Base-by-base conservation (phyloP, 495 filamentous ascomycete genomes). In the Darksidea phi region DNA sequence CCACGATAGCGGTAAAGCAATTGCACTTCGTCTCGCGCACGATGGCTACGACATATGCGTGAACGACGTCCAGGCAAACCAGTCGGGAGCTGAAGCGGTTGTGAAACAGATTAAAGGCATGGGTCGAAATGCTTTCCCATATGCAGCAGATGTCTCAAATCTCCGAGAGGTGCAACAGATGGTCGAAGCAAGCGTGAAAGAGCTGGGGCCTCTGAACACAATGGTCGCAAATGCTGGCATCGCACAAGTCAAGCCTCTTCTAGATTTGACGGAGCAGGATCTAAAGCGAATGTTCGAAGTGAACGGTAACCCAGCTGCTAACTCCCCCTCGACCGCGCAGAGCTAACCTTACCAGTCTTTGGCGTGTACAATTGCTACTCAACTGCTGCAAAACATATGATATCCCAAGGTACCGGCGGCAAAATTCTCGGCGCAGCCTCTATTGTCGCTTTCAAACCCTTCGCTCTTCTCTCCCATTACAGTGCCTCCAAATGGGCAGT, bases 141-240 rank as follows among this genome's bases (percentile, higher is more conserved):
- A 74, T 32, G 71, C 81, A 13, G 83, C 80, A 3, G 83, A 86
- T 60, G 81, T 86, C n/a, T 76, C 79, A 20, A 79, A 75, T 11
- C 69, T 75, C 13, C 26, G 67, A 1, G 71, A 80, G 42, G 83
- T 86, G 10, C 69, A 78, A 63, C 45, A 55, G 6, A 76, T 87
- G 58, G 71, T 87, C 1, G 49, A 75, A 25, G 71, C 67, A 1
- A 76, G 78, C 2, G 77, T 82, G 1, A 50, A 70, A 1, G 61
- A 68, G 20, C 72, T 86, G 0, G 84, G 84, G 8, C 77, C 79
- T 1, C 67, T 87, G 20, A 77, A 76, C 48, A 80, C 80, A 18
- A 85, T 85, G 82, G 69, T 86, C 37, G 83, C 83, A 42, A 85
- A 86, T 64, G 83, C 83, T 0, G 83, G 83, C 17, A 84, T 85